Base-by-base conservation (phyloP, 768 basidiomycete genomes). In the Lanmaoa pseudosensibilis region DNA sequence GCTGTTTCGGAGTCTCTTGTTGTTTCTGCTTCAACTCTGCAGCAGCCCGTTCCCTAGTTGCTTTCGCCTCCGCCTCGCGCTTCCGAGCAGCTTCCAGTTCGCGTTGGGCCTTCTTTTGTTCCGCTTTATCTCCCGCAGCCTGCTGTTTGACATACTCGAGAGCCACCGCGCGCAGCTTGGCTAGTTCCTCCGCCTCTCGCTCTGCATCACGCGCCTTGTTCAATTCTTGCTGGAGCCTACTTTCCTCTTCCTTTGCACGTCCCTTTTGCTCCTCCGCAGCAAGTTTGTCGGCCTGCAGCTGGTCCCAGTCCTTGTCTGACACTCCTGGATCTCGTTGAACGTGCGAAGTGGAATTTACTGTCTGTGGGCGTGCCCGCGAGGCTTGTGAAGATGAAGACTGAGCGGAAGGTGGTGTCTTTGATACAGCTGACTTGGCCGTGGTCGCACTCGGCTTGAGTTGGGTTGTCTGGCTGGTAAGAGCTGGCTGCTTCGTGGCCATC, bases 291-390 rank as follows among this genome's bases (percentile, higher is more conserved):
- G 69, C 72, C 46, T 83, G 78, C 1, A 87, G 69, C 57, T 81
- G 73, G 11, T 59, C 27, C 86, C 86, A 87, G 12, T 77, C 65
- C 1, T 63, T 64, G 64, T 87, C 82, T 0, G 76, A 62, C 5
- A 87, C 82, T 0, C 80, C 86, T 19, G 74, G 45, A 65, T 86
- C 86, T 23, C 82, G 77, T 23, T 50, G 60, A 0, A 19, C 61
- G 4, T 60, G 43, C 21, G 33, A 46, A 37, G 27, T 54, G 19
- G 23, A 7, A 16, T 44, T 4, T 4, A 19, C 5, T 8, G 11
- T 40, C 19, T 15, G 50, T 6, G 27, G 2, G 11, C 18, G 37
- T 5, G 16, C 4, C 4, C 12, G 15, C 9, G 37, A 33, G 15
- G 50, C 23, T 2, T 52, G 57, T 33, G 64, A 25, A 16, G 47